A percentile compares a stretch with the other conserved stretches of the same genome.
Conservation (phyloP, 225 moss, liverwort and hornwort genomes). For the Pleurozium schreberi region DNA sequence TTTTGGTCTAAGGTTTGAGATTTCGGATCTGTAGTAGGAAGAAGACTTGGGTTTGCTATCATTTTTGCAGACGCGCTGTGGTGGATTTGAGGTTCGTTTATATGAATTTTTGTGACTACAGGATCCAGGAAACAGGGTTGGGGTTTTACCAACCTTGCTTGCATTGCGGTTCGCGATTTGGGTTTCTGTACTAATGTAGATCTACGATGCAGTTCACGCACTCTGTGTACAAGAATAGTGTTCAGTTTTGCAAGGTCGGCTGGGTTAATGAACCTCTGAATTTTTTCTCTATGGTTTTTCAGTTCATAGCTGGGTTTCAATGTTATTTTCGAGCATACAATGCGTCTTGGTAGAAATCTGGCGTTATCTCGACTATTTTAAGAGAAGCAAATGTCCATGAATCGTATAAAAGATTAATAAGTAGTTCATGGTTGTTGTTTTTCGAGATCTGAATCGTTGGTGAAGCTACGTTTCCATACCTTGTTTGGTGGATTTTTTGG, state of each 20-base stretch:
- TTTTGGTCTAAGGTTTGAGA: neutral
- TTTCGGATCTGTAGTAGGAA: neutral
- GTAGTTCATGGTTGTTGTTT: neutral
- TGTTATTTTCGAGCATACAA: neutral
- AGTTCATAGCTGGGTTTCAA: neutral
- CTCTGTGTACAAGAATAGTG: neutral
- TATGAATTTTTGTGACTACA: neutral
- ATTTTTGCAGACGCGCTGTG: neutral
- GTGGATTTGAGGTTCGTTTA: neutral
- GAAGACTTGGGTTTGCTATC: neutral
- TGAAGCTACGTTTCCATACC: neutral
- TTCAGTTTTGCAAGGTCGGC: neutral
- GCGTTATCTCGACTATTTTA: neutral
- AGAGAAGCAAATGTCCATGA: neutral
- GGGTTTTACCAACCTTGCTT: neutral
- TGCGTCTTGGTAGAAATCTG: neutral
- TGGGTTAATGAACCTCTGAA: neutral
- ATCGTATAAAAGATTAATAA: neutral
- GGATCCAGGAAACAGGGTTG: neutral
- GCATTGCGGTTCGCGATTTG: neutral
- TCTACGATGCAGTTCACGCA: neutral
- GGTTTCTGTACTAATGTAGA: neutral
- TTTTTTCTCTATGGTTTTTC: neutral
- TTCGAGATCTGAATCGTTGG: neutral
- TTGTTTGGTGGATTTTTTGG: neutral